Evolutionary conservation across 306 rosid genomes (phyloP).

Genomic region (Fragaria ananassa): DNA sequence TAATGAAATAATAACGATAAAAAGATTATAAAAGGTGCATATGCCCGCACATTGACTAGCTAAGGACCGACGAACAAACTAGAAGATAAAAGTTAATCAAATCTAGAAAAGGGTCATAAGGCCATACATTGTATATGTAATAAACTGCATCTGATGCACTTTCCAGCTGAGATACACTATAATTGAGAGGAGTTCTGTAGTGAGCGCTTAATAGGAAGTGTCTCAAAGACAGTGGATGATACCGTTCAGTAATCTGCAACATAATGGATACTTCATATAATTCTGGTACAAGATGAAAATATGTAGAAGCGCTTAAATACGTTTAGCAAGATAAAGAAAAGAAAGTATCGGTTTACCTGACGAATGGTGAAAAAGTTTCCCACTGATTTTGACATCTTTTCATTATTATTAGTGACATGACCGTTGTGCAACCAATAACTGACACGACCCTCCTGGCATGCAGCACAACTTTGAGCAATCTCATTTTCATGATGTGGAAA

Average conservation of each 20-base stretch:
- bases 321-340: background rate
- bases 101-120: background rate
- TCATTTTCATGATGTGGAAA: slow-evolving; percentile 99
- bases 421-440: slow-evolving; percentile 96
- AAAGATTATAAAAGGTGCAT: background rate
- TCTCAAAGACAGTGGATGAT: slow-evolving; percentile 88
- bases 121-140: slow-evolving; percentile 74
- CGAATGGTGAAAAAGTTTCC: slow-evolving; percentile 97
- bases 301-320: slow-evolving; percentile 15
- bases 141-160: slow-evolving; percentile 78
- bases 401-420: slow-evolving; percentile 85
- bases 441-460: slow-evolving; percentile 59
- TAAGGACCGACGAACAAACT: slow-evolving; percentile 3
- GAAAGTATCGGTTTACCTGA: slow-evolving; percentile 43
- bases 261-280: slow-evolving; percentile 18
- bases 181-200: slow-evolving; percentile 80
- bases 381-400: slow-evolving; percentile 91
- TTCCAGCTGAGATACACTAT: slow-evolving; percentile 70
- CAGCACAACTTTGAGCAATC: slow-evolving; percentile 94
- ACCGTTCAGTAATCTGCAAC: slow-evolving; percentile 68
- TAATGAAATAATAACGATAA: background rate
- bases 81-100: background rate
- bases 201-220: slow-evolving; percentile 80
- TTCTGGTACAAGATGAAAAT: slow-evolving; percentile 21
- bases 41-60: background rate